Evolutionary conservation across 495 filamentous ascomycete genomes (phyloP), one percentile per base, ranked within the genome.

Genomic region (Daldinia loculata): DNA sequence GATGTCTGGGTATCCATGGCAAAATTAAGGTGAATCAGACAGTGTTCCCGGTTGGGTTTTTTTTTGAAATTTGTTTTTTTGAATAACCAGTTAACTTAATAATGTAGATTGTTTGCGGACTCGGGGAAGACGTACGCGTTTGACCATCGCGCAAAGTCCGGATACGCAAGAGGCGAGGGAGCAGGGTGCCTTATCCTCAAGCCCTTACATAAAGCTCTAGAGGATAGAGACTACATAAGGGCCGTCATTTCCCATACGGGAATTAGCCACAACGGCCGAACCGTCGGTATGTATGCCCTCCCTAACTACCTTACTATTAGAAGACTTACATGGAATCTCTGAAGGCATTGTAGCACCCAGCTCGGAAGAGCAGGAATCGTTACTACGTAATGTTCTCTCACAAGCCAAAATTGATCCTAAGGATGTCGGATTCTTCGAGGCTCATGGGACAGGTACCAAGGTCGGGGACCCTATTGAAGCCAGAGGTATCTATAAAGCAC

Each of bases 201-300:
- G 75, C 79, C 77, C 2, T 77, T 90, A 0, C 56, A 74, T n/a
- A 80, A 83, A 27, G 89, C 88, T 6, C 50, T 86, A 12, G 65
- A 71, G 5, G 85, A 88, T 69, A 80, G 81, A 17, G 85, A 90
- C 70, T 84, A 85, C 9, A 81, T 91, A 45, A 81, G 84, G 43
- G 82, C 81, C 24, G 80, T 91, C 15, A 87, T 92, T 53, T 78
- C 82, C 1, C 82, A 81, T 15, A 83, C 81, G 4, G 83, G 82
- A 2, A 76, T 85, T 50, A 89, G 87, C 77, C 81, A 88, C 50
- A 86, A 89, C 66, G 86, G 87, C 30, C 81, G 85, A 41, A 82
- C 80, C 14, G 78, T 83, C 17, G 70, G 70, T 22, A 77, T 77
- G 17, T 84, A 85, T 36, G 84, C 75, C 2, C 55, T 78, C 39